A percentile compares a stretch with the other conserved stretches of the same genome.
These are phyloP conservation scores for Mediolabrus comicus DNA, from an alignment of 108 stramenopile genomes.

Conservation along the genomic window DNA sequence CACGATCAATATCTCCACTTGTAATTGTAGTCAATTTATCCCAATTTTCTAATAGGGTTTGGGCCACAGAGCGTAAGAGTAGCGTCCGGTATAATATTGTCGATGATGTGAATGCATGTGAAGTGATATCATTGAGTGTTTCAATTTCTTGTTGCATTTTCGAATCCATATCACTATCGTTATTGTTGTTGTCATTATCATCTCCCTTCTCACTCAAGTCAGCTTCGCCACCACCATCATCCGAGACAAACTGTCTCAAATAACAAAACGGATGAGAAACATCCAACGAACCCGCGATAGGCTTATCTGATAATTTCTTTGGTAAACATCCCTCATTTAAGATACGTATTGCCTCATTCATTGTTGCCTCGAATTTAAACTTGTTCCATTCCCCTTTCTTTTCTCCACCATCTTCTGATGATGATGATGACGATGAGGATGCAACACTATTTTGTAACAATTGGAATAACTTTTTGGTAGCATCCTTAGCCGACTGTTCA, in stretches of 20 bases:
- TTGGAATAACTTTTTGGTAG: conserved; percentile 17
- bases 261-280: conserved; percentile 28
- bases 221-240: neutral
- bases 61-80: conserved; percentile 38
- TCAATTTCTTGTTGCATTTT: conserved; percentile 18
- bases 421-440: too few relatives aligned
- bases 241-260: conserved; percentile 19
- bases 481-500: neutral
- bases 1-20: conserved; percentile 80
- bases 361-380: conserved; percentile 33
- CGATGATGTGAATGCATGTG: conserved; percentile 28
- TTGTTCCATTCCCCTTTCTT: conserved; percentile 18
- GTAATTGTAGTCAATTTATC: conserved; percentile 56
- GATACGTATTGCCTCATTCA: conserved; percentile 43
- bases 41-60: conserved; percentile 53
- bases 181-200: neutral
- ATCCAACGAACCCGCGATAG: conserved; percentile 30
- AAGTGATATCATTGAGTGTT: conserved; percentile 18
- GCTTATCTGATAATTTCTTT: too few relatives aligned
- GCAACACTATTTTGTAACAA: conserved; percentile 19
- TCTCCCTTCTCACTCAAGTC: too few relatives aligned
- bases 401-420: neutral
- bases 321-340: conserved; percentile 21
- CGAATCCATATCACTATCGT: neutral
- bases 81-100: conserved; percentile 31